Percentiles rank a stretch among this genome's conserved stretches.
Evolutionary conservation across 1,284 basidiomycete genomes (phyloP).

Genomic region (Fomitiporia mediterranea): DNA sequence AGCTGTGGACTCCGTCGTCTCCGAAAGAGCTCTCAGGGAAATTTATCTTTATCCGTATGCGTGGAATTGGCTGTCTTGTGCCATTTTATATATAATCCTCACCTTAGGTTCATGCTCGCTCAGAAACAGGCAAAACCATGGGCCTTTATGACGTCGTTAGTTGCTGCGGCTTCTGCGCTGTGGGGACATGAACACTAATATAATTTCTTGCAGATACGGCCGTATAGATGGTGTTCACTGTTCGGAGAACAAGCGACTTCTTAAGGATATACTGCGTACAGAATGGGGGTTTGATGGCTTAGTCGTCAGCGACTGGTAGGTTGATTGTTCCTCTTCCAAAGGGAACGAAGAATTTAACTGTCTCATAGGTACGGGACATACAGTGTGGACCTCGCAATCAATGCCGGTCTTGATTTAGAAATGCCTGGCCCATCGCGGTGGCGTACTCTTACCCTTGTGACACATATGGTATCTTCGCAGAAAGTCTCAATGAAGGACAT

Average conservation of each 20-base stretch:
- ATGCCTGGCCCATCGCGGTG: conserved; percentile 66
- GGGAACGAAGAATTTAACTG: conserved; percentile 19
- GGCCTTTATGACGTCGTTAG: conserved; percentile 60
- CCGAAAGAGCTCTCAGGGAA: conserved; percentile 60
- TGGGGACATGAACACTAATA: not conserved
- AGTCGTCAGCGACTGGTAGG: conserved; percentile 62
- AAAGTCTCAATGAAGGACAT: conserved; percentile 51
- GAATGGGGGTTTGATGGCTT: conserved; percentile 68
- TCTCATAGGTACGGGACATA: conserved; percentile 55
- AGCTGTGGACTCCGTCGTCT: conserved; percentile 57
- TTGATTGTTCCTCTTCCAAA: conserved; percentile 12
- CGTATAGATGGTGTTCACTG: conserved; percentile 59
- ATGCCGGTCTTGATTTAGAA: conserved; percentile 65
- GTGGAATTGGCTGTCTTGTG: not conserved
- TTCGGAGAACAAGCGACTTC: conserved; percentile 51
- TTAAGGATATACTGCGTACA: conserved; percentile 54
- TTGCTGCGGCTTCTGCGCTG: not conserved
- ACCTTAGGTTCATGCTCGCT: conserved; percentile 56
- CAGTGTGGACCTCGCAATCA: conserved; percentile 51
- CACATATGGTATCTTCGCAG: conserved; percentile 51
- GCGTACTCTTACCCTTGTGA: conserved; percentile 52
- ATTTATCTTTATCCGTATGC: conserved; percentile 66
- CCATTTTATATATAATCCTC: not conserved
- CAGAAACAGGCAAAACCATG: conserved; percentile 56
- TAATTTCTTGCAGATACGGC: conserved; percentile 46